Base-by-base conservation (phyloP, 1,284 basidiomycete genomes). In the Puccinia triticina region DNA sequence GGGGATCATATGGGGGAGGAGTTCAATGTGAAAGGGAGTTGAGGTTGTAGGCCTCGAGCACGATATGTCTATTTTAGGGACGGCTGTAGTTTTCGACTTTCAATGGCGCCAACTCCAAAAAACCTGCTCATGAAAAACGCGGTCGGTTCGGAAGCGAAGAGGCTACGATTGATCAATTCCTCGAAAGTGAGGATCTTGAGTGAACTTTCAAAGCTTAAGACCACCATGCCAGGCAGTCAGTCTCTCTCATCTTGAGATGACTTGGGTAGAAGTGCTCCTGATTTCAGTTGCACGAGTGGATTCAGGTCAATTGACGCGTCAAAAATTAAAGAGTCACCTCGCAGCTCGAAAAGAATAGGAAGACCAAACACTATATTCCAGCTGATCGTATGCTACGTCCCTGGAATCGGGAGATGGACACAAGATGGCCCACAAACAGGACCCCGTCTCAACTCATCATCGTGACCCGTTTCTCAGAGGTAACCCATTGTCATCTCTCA, bases 251-350 rank as follows among this genome's bases (percentile, higher is more conserved):
- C 72, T 72, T 21, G 3, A 50, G 29, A 26, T 1, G 7, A 61
- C 57, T 26, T 4, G 4, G 4, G 4, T 4, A 43, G 40, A 43
- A 12, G 4, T 43, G 40, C 7, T 43, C 12, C 40, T 43, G 40
- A 43, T 43, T 43, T 43, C 40, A 43, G 12, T 59, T 4, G 29
- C 7, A 4, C 40, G 4, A 12, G 12, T 18, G 46, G 12, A 0
- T 34, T 16, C 57, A 78, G 76, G 61, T 40, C 76, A 78, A 78
- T 78, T 78, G 50, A 78, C 76, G 40, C 43, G 76, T n/a, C 76
- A 78, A 53, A 61, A 61, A 50, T 78, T 64, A 23, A 78, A 78
- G 66, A 55, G 29, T 32, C 7, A 34, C 32, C 10, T 48, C 26
- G 23, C 37, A 78, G 48, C 4, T 48, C n/a, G 43, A 48, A 55